Percentiles rank a stretch among this genome's conserved stretches.
These are phyloP conservation scores for Termitomyces sp. DNA, from an alignment of 768 basidiomycete genomes.

Conservation along the genomic window DNA sequence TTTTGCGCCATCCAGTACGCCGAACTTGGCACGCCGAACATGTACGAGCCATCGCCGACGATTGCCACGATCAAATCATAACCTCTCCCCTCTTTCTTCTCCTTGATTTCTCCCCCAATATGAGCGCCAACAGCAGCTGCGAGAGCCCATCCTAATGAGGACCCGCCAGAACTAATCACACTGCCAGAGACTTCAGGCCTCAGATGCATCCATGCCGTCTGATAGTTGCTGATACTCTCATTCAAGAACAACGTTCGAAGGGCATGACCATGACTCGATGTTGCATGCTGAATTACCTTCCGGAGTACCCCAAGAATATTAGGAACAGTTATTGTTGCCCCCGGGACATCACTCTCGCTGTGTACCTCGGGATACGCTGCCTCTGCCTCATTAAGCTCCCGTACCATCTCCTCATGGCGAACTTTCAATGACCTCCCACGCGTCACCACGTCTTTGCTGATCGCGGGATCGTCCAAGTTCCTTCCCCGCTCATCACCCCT, in stretches of 20 bases:
- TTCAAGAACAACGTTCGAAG: slow-evolving; percentile 48
- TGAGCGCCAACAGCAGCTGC: slow-evolving; percentile 61
- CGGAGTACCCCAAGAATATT: slow-evolving; percentile 51
- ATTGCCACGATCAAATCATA: slow-evolving; percentile 57
- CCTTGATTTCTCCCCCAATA: slow-evolving; percentile 36
- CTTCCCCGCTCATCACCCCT: slow-evolving; percentile 21
- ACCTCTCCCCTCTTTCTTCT: slow-evolving; percentile 18
- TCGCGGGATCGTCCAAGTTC: slow-evolving; percentile 2
- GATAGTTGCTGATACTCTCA: slow-evolving; percentile 60
- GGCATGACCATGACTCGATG: slow-evolving; percentile 36
- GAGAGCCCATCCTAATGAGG: slow-evolving; percentile 66
- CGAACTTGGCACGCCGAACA: slow-evolving; percentile 65
- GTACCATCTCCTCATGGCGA: slow-evolving; percentile 23
- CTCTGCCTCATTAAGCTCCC: slow-evolving; percentile 30
- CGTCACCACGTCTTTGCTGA: slow-evolving; percentile 15
- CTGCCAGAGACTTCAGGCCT: slow-evolving; percentile 47
- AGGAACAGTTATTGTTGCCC: slow-evolving; percentile 35
- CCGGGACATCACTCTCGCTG: slow-evolving; percentile 5
- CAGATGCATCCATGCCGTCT: slow-evolving; percentile 56
- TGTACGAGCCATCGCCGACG: slow-evolving; percentile 68
- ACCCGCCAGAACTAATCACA: slow-evolving; percentile 56
- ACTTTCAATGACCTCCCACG: slow-evolving; percentile 14
- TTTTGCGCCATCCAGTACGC: slow-evolving; percentile 72
- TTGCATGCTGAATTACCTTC: slow-evolving; percentile 29
- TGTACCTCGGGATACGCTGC: slow-evolving; percentile 13